These are phyloP conservation scores for Mycosphaerella arachidis DNA, from an alignment of 2,329 filamentous ascomycete genomes.

Conservation along the genomic window DNA sequence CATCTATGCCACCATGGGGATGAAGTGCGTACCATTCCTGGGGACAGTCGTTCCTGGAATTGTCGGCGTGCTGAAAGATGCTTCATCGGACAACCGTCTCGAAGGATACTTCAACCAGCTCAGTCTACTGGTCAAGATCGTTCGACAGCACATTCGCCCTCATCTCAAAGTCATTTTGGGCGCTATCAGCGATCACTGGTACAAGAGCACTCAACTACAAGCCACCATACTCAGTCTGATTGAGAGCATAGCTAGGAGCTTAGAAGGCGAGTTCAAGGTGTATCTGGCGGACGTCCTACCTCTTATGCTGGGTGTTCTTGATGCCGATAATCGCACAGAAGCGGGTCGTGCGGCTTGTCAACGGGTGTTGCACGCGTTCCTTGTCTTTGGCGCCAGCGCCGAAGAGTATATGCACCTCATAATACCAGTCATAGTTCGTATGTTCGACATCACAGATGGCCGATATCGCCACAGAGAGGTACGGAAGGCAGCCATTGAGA, in stretches of 20 bases:
- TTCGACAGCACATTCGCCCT: conserved; percentile 90
- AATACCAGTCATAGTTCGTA: conserved; percentile 86
- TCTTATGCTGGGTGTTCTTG: conserved; percentile 88
- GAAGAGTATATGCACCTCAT: conserved; percentile 99
- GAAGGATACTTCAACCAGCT: conserved; percentile 98
- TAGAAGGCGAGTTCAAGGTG: conserved; percentile 97
- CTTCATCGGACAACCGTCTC: conserved; percentile 59
- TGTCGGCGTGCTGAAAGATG: conserved; percentile 78
- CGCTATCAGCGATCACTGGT: conserved; percentile 87
- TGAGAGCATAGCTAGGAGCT: conserved; percentile 85
- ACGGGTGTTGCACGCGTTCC: conserved; percentile 85
- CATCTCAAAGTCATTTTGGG: conserved; percentile 83
- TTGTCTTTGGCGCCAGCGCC: conserved; percentile 90
- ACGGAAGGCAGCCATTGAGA: conserved; percentile 86
- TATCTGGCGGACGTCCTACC: conserved; percentile 86
- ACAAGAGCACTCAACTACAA: conserved; percentile 72
- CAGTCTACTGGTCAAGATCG: conserved; percentile 86
- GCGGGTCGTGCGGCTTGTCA: conserved; percentile 28
- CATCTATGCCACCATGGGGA: conserved; percentile 91
- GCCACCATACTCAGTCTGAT: conserved; percentile 87
- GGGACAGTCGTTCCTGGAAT: conserved; percentile 93
- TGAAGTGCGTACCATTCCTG: conserved; percentile 94
- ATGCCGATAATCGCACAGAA: conserved; percentile 81
- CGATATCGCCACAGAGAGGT: conserved; percentile 54
- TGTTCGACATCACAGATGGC: conserved; percentile 69